Conservation (phyloP, 1,284 basidiomycete species). For the Microbotryum intermedium region DNA sequence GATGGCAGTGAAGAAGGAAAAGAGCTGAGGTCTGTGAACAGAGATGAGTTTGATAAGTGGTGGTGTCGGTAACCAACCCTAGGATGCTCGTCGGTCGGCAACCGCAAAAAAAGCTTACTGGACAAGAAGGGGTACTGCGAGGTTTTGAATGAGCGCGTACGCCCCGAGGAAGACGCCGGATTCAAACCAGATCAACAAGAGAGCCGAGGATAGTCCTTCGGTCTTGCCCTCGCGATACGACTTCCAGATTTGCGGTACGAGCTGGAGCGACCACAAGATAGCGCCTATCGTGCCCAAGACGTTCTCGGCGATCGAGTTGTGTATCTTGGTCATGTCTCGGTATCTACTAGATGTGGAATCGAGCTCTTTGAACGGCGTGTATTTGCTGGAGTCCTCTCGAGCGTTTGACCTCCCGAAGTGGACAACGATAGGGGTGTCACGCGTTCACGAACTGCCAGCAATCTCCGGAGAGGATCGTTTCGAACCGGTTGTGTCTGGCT, state of each 20-base stretch:
- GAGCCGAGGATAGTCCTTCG: neutral
- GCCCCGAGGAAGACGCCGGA: constrained; percentile 2
- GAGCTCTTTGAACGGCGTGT: too few relatives aligned
- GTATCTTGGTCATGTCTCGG: too few relatives aligned
- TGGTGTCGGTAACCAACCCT: neutral
- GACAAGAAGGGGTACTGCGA: constrained; percentile 1
- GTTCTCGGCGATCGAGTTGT: constrained; percentile 7
- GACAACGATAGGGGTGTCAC: too few relatives aligned
- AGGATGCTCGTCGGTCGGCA: neutral
- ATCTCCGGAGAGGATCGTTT: too few relatives aligned
- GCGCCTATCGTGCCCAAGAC: constrained; percentile 12
- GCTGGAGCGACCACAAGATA: constrained; percentile 9
- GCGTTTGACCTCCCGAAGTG: too few relatives aligned
- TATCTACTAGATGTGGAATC: too few relatives aligned
- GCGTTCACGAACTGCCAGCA: too few relatives aligned
- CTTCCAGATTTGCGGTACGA: constrained; percentile 12
- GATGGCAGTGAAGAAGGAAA: constrained; percentile 7
- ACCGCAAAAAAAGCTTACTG: neutral
- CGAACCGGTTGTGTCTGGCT: too few relatives aligned
- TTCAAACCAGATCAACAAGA: neutral
- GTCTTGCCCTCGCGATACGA: neutral
- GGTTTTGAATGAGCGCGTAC: constrained; percentile 1
- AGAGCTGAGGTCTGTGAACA: constrained; percentile 8
- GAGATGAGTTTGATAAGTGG: neutral
- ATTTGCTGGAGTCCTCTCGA: too few relatives aligned